Conservation (phyloP, 768 basidiomycete genomes). For the Xanthoconium purpureum region DNA sequence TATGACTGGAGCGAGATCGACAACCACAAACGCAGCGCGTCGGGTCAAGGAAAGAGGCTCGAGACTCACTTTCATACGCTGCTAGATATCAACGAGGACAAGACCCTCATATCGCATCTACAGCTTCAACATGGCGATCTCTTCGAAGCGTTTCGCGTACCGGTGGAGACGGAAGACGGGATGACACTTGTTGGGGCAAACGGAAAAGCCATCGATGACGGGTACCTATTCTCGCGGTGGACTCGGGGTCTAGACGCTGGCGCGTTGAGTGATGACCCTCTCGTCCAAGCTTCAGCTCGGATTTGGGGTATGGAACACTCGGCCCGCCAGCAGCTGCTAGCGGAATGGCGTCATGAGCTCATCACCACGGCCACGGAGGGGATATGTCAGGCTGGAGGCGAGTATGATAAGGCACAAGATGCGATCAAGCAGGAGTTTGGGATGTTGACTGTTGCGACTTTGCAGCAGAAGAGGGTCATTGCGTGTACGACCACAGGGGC, state of each 20-base stretch:
- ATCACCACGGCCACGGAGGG: too few species aligned
- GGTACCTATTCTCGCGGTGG: constrained; percentile 54
- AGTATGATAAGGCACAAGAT: too few species aligned
- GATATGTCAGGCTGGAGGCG: too few species aligned
- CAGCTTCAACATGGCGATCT: constrained; percentile 44
- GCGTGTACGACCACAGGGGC: constrained; percentile 71
- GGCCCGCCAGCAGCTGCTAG: too few species aligned
- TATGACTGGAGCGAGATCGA: constrained; percentile 8
- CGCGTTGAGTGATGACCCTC: constrained; percentile 29
- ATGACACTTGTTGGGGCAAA: constrained; percentile 43
- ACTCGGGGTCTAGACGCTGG: constrained; percentile 41
- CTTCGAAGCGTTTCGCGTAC: constrained; percentile 44
- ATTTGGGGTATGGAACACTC: too few species aligned
- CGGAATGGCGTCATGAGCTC: too few species aligned
- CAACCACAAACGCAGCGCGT: constrained; percentile 30
- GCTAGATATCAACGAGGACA: constrained; percentile 25
- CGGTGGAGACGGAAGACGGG: constrained; percentile 36
- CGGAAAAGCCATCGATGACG: constrained; percentile 34
- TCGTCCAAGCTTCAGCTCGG: too few species aligned
- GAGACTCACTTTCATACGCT: not conserved
- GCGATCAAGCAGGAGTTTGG: too few species aligned
- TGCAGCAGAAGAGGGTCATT: constrained; percentile 48
- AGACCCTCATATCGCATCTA: constrained; percentile 37
- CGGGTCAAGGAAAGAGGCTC: constrained; percentile 33
- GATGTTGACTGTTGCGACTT: too few species aligned